phyloP scores from a whole-genome alignment of 2,329 filamentous ascomycete species.

The Penicillium sp. region DNA sequence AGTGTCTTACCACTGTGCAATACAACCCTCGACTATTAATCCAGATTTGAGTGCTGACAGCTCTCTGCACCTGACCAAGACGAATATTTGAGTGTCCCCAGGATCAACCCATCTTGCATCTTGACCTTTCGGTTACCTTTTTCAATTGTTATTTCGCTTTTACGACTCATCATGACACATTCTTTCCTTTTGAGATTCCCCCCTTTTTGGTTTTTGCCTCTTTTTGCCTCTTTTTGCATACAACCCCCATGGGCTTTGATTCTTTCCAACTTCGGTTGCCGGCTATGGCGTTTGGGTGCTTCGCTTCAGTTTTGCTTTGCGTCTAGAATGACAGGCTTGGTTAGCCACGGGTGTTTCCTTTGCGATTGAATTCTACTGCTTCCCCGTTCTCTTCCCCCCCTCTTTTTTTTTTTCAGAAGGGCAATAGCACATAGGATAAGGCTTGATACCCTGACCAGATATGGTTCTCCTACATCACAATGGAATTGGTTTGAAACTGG shows the following conservation, averaged over 20 bases:
- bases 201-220: not conserved
- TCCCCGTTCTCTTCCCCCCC: not conserved
- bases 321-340: slow-evolving; percentile 20
- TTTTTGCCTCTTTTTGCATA: slow-evolving; percentile 5
- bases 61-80: not conserved
- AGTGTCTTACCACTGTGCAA: slow-evolving; percentile 1
- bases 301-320: not conserved
- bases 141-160: not conserved
- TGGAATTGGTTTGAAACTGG: not conserved
- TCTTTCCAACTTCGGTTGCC: not conserved
- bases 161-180: slow-evolving; percentile 10
- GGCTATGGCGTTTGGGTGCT: slow-evolving; percentile 11
- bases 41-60: slow-evolving; percentile 1
- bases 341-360: slow-evolving; percentile 9
- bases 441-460: slow-evolving; percentile 22
- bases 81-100: not conserved
- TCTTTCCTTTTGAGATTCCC: slow-evolving; percentile 16
- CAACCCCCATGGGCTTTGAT: slow-evolving; percentile 4
- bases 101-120: not conserved
- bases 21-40: slow-evolving; percentile 9
- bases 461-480: slow-evolving; percentile 11
- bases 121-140: not conserved
- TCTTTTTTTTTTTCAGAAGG: not conserved
- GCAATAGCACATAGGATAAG: slow-evolving; percentile 12
- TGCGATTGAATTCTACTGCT: slow-evolving; percentile 1